These are phyloP conservation scores for Xylona heveae DNA, from an alignment of 495 filamentous ascomycete genomes.

Conservation along the genomic window DNA sequence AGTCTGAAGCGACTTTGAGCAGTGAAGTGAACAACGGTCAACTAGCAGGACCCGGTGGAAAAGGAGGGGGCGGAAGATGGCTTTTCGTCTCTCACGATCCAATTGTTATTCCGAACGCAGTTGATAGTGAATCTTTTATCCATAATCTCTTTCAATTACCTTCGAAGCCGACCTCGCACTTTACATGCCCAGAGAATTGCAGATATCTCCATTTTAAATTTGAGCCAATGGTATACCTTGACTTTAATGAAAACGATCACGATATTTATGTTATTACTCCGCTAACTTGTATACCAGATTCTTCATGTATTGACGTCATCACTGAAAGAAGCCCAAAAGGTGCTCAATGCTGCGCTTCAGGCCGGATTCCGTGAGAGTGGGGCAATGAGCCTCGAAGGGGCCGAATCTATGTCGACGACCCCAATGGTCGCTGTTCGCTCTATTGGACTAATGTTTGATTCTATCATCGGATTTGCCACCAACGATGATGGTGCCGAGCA, in stretches of 20 bases:
- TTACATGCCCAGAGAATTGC: conserved; percentile 11
- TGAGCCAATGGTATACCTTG: conserved; percentile 61
- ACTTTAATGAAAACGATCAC: neutral
- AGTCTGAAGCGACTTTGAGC: conserved; percentile 2
- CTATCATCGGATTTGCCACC: conserved; percentile 41
- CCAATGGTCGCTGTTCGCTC: conserved; percentile 63
- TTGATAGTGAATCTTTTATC: conserved; percentile 6
- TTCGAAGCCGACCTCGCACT: conserved; percentile 3
- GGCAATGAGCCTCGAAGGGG: conserved; percentile 28
- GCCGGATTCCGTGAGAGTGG: conserved; percentile 84
- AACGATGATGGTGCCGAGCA: conserved; percentile 12
- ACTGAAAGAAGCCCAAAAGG: conserved; percentile 42
- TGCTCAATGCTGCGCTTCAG: conserved; percentile 50
- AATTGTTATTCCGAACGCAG: conserved; percentile 19
- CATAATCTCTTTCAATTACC: no score
- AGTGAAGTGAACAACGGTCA: conserved; percentile 6
- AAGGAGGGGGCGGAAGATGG: conserved; percentile 66
- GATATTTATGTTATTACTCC: neutral
- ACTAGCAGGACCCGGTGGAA: conserved; percentile 43
- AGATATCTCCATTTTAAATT: conserved; percentile 78
- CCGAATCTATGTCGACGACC: no score
- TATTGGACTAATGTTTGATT: conserved; percentile 58
- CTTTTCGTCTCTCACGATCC: conserved; percentile 73
- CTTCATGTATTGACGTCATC: conserved; percentile 67
- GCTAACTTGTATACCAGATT: conserved; percentile 31